phyloP scores from a whole-genome alignment of 345 rosid species.

The Eucalyptus sp. region DNA sequence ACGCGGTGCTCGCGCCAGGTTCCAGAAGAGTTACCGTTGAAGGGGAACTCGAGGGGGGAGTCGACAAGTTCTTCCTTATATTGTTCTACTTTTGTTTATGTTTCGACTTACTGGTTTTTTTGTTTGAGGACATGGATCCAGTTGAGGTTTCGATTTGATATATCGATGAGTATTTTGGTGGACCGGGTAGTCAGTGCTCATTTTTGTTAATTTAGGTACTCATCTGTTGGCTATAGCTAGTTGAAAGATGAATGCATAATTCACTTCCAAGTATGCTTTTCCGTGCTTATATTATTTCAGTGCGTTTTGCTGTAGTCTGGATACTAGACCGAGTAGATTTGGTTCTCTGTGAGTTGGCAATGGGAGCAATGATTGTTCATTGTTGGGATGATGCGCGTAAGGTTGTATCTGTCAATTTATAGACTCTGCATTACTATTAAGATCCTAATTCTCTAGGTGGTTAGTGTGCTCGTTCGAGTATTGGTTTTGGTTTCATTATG shows the following conservation, averaged over 20 bases:
- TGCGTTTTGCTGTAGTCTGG: background rate
- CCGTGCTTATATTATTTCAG: background rate
- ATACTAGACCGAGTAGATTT: background rate
- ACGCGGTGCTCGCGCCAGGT: conserved; percentile 86
- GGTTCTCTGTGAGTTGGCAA: background rate
- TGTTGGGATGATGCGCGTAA: background rate
- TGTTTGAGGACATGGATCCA: background rate
- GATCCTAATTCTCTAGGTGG: background rate
- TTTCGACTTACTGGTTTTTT: background rate
- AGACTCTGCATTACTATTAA: background rate
- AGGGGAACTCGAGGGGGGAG: background rate
- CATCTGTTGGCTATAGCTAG: background rate
- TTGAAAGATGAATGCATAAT: background rate
- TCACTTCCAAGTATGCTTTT: background rate
- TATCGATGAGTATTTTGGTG: background rate
- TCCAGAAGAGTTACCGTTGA: conserved; percentile 96
- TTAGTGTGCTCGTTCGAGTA: background rate
- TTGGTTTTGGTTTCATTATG: background rate
- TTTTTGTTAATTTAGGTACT: background rate
- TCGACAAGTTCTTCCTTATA: background rate
- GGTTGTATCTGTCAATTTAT: background rate
- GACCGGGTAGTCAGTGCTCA: background rate
- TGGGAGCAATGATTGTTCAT: background rate
- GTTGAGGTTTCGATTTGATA: background rate
- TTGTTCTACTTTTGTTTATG: background rate